Percentiles rank a stretch among this genome's conserved stretches.
These are phyloP conservation scores for Perilla frutescens DNA, from an alignment of 257 asterid species.

Conservation along the genomic window DNA sequence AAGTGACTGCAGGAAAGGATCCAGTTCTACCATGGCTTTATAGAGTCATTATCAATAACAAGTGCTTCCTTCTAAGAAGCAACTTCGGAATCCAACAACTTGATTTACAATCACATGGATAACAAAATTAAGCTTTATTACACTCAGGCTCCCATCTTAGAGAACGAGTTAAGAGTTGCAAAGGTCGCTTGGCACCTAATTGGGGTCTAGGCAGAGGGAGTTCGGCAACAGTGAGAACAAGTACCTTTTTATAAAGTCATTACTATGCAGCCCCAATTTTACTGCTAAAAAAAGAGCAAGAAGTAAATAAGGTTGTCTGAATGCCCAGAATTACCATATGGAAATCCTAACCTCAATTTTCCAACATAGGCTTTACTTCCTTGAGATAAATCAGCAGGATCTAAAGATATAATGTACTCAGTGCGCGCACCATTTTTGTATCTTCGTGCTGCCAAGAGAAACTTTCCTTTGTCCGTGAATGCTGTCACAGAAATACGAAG, in stretches of 20 bases:
- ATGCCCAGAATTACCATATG: slow-evolving; percentile 24
- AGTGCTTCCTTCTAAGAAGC: slow-evolving; percentile 1
- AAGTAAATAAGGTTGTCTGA: slow-evolving; percentile 5
- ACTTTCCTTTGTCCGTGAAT: slow-evolving; percentile 81
- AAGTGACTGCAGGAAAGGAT: not conserved
- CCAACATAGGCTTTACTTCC: slow-evolving; percentile 94
- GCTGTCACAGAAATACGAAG: slow-evolving; percentile 54
- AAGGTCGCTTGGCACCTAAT: not conserved
- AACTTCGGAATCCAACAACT: not conserved
- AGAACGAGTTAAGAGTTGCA: not conserved
- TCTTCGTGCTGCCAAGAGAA: slow-evolving; percentile 90
- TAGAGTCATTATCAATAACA: not conserved
- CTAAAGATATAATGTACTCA: slow-evolving; percentile 84
- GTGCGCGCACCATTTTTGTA: slow-evolving; percentile 78
- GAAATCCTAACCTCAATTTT: slow-evolving; percentile 72
- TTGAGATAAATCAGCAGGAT: slow-evolving; percentile 83
- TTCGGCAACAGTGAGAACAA: not conserved
- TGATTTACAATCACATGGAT: not conserved
- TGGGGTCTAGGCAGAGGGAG: not conserved
- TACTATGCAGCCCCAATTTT: not conserved
- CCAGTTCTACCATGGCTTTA: not conserved
- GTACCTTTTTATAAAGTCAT: not conserved
- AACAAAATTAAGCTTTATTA: not conserved
- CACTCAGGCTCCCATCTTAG: not conserved
- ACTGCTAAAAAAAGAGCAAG: not conserved